Evolutionary conservation across 129 eudicot species (phyloP), one percentile per base, ranked within the genome.

Genomic region (Flaveria trinervia): DNA sequence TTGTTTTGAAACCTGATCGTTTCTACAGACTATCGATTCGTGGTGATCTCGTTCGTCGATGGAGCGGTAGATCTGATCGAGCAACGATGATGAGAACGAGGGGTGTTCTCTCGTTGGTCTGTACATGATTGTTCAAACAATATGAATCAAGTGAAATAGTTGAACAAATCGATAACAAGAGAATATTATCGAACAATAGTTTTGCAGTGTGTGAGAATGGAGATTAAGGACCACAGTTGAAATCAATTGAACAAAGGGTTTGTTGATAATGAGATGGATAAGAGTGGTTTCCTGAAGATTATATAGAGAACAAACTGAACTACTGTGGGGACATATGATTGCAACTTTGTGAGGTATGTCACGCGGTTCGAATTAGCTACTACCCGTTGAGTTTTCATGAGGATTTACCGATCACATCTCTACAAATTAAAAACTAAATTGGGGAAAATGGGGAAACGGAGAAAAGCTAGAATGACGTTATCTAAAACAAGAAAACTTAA

Each of bases 61-160:
- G 2, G 98, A 93, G 4, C 90, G 89, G 60, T 93, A 93, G 74
- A 90, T 90, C 20, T 89, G 83, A 30, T 93, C 98, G 56, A 93
- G 98, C n/a, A 93, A 89, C 1, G 88, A 70, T 2, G 98, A 88
- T 1, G 98, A 93, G 83, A 93, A 93, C 17, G 98, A 93, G 18
- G 93, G 88, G 44, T 69, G 70, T 0, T 84, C 73, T 56, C 68
- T 70, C 17, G 25, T 33, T 10, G 72, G 79, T 54, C 59, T 68
- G 70, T 77, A 78, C 45, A 73, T 49, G 74, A 62, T 80, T 15
- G 45, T 74, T 43, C 57, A 55, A 17, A 2, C 6, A 23, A 68
- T 51, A 55, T 17, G 61, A 50, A 56, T 56, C 0, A 56, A 56
- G 13, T 54, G 65, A 48, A 30, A 60, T 23, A 13, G 20, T n/a